Conservation (phyloP, 768 basidiomycete species). For the Mycena chlorophos region DNA sequence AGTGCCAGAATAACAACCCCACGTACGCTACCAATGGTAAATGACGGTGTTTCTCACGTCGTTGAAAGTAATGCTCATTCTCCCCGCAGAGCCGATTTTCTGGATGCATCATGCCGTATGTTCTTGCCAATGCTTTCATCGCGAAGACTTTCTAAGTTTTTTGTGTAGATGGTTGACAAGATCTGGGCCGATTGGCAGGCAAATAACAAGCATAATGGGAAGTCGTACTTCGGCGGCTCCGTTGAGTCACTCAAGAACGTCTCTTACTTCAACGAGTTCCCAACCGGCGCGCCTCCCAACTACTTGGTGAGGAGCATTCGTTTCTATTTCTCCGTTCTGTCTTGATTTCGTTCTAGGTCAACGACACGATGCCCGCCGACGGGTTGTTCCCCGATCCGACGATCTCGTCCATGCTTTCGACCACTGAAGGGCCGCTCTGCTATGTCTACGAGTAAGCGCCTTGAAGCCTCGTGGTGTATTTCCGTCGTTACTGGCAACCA, state of each 20-base stretch:
- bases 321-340: not conserved
- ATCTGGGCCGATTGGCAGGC: constrained; percentile 40
- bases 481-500: too few species aligned
- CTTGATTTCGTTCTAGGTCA: constrained; percentile 2
- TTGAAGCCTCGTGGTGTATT: too few species aligned
- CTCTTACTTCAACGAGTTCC: constrained; percentile 27
- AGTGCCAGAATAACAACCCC: too few species aligned
- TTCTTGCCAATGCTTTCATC: not conserved
- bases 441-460: constrained; percentile 37
- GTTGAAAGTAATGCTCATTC: not conserved
- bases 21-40: constrained; percentile 36
- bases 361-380: constrained; percentile 30
- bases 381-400: constrained; percentile 29
- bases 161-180: constrained; percentile 42
- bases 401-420: constrained; percentile 32
- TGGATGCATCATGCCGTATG: constrained; percentile 38
- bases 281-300: constrained; percentile 28
- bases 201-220: constrained; percentile 24
- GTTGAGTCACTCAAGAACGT: constrained; percentile 28
- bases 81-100: constrained; percentile 34
- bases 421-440: constrained; percentile 34
- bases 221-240: constrained; percentile 33
- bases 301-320: constrained; percentile 14
- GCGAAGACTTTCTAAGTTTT: too few species aligned
- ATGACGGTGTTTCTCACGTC: not conserved